Percentiles rank a stretch among this genome's conserved stretches.
Conservation (phyloP, 495 filamentous ascomycete genomes). For the Hypoxylon cercidicola region DNA sequence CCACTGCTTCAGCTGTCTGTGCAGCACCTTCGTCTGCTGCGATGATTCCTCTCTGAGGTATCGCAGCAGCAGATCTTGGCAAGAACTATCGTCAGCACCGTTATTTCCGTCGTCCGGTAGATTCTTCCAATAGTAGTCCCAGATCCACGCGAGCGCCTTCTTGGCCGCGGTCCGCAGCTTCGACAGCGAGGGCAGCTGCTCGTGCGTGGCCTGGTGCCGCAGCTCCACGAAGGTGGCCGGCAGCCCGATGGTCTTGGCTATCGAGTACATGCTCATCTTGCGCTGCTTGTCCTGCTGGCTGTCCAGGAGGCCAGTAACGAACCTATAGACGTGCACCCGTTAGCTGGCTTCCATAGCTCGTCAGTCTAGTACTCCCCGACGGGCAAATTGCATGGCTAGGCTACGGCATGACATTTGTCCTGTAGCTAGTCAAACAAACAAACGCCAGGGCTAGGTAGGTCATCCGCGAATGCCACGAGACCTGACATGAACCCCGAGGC, state of each 20-base stretch:
- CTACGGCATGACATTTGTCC: neutral
- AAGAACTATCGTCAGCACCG: conserved; percentile 23
- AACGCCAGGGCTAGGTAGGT: conserved; percentile 8
- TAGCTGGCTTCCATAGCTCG: conserved; percentile 17
- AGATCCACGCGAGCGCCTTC: conserved; percentile 84
- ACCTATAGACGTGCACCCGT: conserved; percentile 60
- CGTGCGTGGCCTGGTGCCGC: conserved; percentile 89
- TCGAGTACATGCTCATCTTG: conserved; percentile 83
- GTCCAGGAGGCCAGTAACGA: conserved; percentile 90
- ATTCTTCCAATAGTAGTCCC: conserved; percentile 83
- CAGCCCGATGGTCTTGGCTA: conserved; percentile 78
- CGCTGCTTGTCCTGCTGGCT: conserved; percentile 73
- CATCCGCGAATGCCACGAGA: conserved; percentile 11
- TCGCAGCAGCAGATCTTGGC: conserved; percentile 36
- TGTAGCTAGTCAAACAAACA: conserved; percentile 2
- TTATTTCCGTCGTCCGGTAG: conserved; percentile 42
- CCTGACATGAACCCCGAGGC: conserved; percentile 4
- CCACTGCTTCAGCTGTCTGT: conserved; percentile 40
- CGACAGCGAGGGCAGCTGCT: conserved; percentile 78
- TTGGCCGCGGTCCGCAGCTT: conserved; percentile 72
- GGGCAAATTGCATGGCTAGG: neutral
- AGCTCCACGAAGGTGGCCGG: conserved; percentile 89
- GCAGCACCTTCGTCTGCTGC: conserved; percentile 10
- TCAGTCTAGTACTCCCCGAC: neutral
- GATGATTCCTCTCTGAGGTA: conserved; percentile 41